phyloP scores from a whole-genome alignment of 2,329 filamentous ascomycete genomes.

The Ophiostoma montium region DNA sequence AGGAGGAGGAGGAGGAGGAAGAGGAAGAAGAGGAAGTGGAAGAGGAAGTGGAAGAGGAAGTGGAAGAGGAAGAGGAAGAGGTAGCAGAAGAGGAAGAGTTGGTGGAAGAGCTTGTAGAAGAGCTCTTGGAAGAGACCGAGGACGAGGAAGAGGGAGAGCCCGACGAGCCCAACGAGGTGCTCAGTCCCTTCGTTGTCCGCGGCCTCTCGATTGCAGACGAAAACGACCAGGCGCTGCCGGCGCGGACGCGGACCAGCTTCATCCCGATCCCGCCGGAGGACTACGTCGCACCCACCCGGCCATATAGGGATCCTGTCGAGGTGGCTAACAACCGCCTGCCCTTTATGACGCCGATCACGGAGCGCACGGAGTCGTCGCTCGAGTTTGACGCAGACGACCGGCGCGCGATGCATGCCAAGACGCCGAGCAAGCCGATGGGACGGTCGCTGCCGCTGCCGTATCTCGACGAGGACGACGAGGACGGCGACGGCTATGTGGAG shows the following conservation, averaged over 20 bases:
- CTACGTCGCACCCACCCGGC: slow-evolving; percentile 63
- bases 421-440: slow-evolving; percentile 49
- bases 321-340: slow-evolving; percentile 82
- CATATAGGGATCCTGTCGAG: slow-evolving; percentile 67
- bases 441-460: slow-evolving; percentile 12
- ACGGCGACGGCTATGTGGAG: slow-evolving; percentile 15
- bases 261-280: slow-evolving; percentile 74
- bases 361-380: slow-evolving; percentile 82
- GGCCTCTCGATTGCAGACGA: not conserved
- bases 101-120: too few species aligned
- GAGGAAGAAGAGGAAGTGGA: slow-evolving; percentile 32
- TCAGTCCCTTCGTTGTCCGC: slow-evolving; percentile 10
- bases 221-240: slow-evolving; percentile 20
- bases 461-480: slow-evolving; percentile 20
- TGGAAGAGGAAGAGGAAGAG: slow-evolving; percentile 33
- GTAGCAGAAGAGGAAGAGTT: too few species aligned
- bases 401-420: slow-evolving; percentile 51
- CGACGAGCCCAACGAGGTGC: slow-evolving; percentile 19
- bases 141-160: slow-evolving; percentile 10
- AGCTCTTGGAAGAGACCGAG: not conserved
- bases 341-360: slow-evolving; percentile 98
- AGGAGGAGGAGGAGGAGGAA: slow-evolving; percentile 32
- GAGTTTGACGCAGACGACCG: slow-evolving; percentile 48
- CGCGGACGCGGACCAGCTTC: slow-evolving; percentile 44
- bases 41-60: slow-evolving; percentile 25